Evolutionary conservation across 1,284 basidiomycete genomes (phyloP), one percentile per base, ranked within the genome.

Genomic region (Omphalotus olearius): DNA sequence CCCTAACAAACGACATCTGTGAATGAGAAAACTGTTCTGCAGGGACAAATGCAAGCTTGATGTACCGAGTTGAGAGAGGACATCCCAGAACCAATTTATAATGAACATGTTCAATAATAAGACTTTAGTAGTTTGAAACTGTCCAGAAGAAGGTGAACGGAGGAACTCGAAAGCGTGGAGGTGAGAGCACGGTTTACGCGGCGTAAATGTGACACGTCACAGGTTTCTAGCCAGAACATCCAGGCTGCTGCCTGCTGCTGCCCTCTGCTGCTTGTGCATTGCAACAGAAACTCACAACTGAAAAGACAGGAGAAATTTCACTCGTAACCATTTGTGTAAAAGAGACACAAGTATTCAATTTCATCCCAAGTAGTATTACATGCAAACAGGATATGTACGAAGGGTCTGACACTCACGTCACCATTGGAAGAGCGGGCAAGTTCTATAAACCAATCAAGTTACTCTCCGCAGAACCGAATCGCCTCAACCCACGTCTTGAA

Each of bases 21-120:
- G 7, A 33, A 33, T 23, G 13, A 30, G 47, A 6, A 10, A 37
- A 16, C 17, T 20, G 13, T 6, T 42, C 42, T 37, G 16, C 43
- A 38, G 26, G 26, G 30, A 17, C 45, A 13, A 53, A 43, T 30
- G 30, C 43, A 20, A 45, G 40, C 14, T 18, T n/a, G 2, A 18
- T 46, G n/a, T 64, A 96, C 93, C 93, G 42, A 97, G 86, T 68
- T 88, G 84, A 53, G 92, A 81, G 62, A 97, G 88, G 57, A 96
- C 75, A 66, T 97, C 93, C 89, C 89, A 94, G 72, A 96, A 93
- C 92, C 93, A 96, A 75, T 91, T 89, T 67, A 93, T 68, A 62
- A 92, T 89, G 71, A 88, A 92, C 91, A 93, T 93, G 66, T 60
- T 65, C 56, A 59, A 58, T 47, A 44, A 51, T 47, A 44, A 51